These are phyloP conservation scores for Phytomonas sp. DNA, from an alignment of 208 protist genomes.

Conservation along the genomic window DNA sequence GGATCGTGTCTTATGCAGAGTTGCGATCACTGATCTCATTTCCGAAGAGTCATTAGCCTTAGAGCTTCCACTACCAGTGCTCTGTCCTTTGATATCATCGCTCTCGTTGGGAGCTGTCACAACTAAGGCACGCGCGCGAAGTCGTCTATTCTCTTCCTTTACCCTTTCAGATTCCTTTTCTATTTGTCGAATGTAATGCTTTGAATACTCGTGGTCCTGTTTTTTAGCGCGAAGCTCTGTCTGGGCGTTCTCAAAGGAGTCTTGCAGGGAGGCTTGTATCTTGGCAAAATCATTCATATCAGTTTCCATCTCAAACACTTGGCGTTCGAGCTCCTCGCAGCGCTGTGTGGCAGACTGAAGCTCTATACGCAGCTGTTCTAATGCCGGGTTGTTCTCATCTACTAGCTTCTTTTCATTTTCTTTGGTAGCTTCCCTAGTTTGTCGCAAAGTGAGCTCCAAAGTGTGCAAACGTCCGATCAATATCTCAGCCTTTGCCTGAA, in stretches of 20 bases:
- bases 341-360: slow-evolving; percentile 4
- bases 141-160: background rate
- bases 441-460: slow-evolving; percentile 16
- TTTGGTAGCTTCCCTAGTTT: slow-evolving; percentile 11
- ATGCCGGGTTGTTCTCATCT: slow-evolving; percentile 11
- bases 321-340: slow-evolving; percentile 9
- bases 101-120: background rate
- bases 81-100: background rate
- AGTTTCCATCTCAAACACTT: slow-evolving; percentile 50
- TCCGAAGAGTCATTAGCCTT: background rate
- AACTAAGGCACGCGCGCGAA: background rate
- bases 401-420: slow-evolving; percentile 7
- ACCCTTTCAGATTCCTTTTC: slow-evolving; percentile 2
- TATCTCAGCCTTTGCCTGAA: background rate
- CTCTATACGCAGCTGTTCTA: slow-evolving; percentile 11
- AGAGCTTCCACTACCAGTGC: background rate
- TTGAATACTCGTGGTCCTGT: slow-evolving; percentile 28
- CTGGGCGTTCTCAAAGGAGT: slow-evolving; percentile 28
- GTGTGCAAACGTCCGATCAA: background rate
- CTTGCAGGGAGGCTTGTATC: slow-evolving; percentile 49
- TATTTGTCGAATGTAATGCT: slow-evolving; percentile 9
- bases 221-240: slow-evolving; percentile 44
- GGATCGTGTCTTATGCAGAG: background rate
- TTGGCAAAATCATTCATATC: slow-evolving; percentile 53
- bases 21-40: background rate